phyloP scores from a whole-genome alignment of 148 eudicot species.

The Arbutus unedo region DNA sequence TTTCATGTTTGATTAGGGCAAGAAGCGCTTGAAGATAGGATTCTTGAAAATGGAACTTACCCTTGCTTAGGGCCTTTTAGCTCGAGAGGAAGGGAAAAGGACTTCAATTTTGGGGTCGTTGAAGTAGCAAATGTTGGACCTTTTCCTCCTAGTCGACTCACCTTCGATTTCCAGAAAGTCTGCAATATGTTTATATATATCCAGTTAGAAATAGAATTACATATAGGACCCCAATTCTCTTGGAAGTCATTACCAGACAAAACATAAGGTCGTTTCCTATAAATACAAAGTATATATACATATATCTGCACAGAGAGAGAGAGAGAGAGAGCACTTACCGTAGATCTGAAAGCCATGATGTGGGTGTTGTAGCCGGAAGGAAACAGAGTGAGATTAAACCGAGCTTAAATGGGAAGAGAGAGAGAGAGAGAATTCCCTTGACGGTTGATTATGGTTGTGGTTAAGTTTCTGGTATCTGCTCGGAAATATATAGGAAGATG shows the following conservation, averaged over 20 bases:
- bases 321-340: neutral
- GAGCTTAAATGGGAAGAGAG: no score
- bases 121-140: conserved; percentile 14
- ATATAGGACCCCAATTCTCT: neutral
- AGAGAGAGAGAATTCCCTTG: no score
- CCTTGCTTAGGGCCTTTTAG: neutral
- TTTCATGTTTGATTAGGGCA: no score
- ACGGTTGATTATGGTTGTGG: neutral
- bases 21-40: no score
- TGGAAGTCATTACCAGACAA: no score
- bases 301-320: neutral
- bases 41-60: neutral
- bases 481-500: neutral
- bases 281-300: neutral
- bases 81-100: conserved; percentile 29
- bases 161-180: conserved; percentile 25
- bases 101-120: conserved; percentile 34
- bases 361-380: neutral
- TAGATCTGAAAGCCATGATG: neutral
- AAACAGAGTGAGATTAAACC: neutral
- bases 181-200: neutral
- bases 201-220: neutral
- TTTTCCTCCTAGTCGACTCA: conserved; percentile 10
- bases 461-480: neutral
- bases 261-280: no score